A percentile compares a stretch with the other conserved stretches of the same genome.
Evolutionary conservation across 805 yeast genomes (phyloP).

Genomic region (Torulaspora microellipsoides): DNA sequence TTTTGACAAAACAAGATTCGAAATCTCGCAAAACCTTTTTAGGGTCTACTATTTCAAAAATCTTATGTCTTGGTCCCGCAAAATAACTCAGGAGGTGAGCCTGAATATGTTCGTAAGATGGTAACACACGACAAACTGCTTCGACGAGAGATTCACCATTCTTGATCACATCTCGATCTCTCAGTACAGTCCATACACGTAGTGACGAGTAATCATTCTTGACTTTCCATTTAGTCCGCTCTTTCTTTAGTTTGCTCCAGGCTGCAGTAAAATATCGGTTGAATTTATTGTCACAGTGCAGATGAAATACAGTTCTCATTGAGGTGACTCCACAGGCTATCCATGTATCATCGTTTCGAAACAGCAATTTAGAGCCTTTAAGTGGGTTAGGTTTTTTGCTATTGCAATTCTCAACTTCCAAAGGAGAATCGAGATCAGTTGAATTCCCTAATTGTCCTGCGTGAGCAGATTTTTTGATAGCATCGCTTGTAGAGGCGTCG

Average conservation of each 20-base stretch:
- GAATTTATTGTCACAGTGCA: slow-evolving; percentile 1
- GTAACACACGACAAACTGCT: slow-evolving; percentile 4
- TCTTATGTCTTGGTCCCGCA: too few species aligned
- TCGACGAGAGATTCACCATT: slow-evolving; percentile 3
- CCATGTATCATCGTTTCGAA: slow-evolving; percentile 4
- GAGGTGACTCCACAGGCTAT: slow-evolving; percentile 4
- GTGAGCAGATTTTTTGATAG: not conserved
- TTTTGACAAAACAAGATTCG: too few species aligned
- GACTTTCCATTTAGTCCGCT: slow-evolving; percentile 1
- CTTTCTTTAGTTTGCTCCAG: slow-evolving; percentile 2
- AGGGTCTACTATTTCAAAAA: too few species aligned
- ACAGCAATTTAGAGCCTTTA: slow-evolving; percentile 1
- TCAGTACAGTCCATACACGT: slow-evolving; percentile 3
- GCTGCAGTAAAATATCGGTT: slow-evolving; percentile 1
- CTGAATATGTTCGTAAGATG: too few species aligned
- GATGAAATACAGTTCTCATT: not conserved
- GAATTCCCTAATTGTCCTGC: not conserved
- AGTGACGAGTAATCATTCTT: slow-evolving; percentile 2
- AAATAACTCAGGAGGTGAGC: too few species aligned
- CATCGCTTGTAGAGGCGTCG: not conserved
- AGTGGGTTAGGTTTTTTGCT: not conserved
- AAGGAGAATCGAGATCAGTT: too few species aligned
- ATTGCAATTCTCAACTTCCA: not conserved
- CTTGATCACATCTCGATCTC: not conserved
- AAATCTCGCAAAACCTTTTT: too few species aligned